Evolutionary conservation across 2,329 filamentous ascomycete species (phyloP), one percentile per base, ranked within the genome.

Genomic region (Aspergillus aculeatus): DNA sequence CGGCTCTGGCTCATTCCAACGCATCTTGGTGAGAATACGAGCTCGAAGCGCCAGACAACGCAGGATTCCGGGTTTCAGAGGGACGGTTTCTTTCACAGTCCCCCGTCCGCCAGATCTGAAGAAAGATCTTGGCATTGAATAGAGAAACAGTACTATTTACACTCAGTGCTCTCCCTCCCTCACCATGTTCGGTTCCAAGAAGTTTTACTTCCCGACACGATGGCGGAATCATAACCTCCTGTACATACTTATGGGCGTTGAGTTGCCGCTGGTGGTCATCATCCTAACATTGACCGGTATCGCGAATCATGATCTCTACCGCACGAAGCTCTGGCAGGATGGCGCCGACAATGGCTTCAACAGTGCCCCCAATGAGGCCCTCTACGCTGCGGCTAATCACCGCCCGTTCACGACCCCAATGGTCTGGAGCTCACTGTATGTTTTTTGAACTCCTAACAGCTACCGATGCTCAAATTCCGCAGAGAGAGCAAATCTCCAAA

Each of bases 281-380:
- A 77, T 83, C 49, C 78, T 88, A 50, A 81, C 84, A 2, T 78
- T 88, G 16, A 85, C 84, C 65, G 86, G 85, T 47, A 85, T 88
- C 66, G 85, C 86, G 54, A 80, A 82, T 50, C 85, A 85, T 54
- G 80, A 88, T 69, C 77, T 82, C 54, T 88, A 88, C 69, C 81
- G 84, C 47, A 85, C 82, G 4, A 83, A 81, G 60, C 73, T 88
- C 35, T 88, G 86, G 86, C 78, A 83, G 66, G 84, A 87, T 70
- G 86, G 86, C 52, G 82, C 81, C 41, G 77, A 83, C 61, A 81
- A 84, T 69, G 86, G 86, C 31, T 88, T 85, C 77, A 88, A 88
- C 70, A 86, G 84, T 66, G 78, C 82, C 31, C 85, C 86, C 3
- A 78, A 78, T 57, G 79, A 82, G 54, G 75, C 82, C 1, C 63